Percentiles rank a stretch among this genome's conserved stretches.
Evolutionary conservation across 2,329 filamentous ascomycete genomes (phyloP).

Genomic region (Paecilomyces formosus): DNA sequence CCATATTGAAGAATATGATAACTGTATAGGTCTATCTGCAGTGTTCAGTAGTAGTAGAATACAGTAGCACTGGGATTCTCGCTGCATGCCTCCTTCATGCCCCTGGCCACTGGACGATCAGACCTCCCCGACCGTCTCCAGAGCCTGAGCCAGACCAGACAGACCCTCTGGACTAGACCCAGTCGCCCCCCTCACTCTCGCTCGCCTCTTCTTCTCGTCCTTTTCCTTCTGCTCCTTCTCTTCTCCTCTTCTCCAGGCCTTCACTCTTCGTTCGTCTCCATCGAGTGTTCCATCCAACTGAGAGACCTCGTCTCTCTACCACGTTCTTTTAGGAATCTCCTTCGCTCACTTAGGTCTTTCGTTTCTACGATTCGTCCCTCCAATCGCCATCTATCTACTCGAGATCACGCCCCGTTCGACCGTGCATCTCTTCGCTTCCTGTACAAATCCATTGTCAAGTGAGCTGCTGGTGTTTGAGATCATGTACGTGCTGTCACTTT

Average conservation of each 20-base stretch:
- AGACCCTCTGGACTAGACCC: background rate
- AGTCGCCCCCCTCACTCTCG: constrained; percentile 10
- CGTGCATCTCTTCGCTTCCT: constrained; percentile 9
- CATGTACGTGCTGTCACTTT: constrained; percentile 20
- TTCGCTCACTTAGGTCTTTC: constrained; percentile 12
- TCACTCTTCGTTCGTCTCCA: constrained; percentile 6
- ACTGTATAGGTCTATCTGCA: too few species aligned
- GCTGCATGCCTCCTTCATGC: background rate
- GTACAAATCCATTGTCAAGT: constrained; percentile 18
- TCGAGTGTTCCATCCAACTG: constrained; percentile 34
- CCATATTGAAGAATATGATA: background rate
- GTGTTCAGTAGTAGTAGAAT: background rate
- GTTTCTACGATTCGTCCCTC: constrained; percentile 1
- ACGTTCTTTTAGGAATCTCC: constrained; percentile 33
- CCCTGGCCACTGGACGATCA: background rate
- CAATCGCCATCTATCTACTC: constrained; percentile 1
- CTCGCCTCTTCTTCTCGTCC: constrained; percentile 16
- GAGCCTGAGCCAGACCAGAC: too few species aligned
- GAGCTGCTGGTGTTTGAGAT: constrained; percentile 18
- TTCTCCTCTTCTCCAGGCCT: constrained; percentile 14
- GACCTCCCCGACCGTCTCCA: background rate
- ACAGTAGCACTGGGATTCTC: background rate
- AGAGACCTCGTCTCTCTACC: constrained; percentile 30
- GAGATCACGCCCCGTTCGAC: constrained; percentile 1
- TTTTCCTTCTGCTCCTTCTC: constrained; percentile 18